Base-by-base conservation (phyloP, 345 rosid species). In the Acer negundo region DNA sequence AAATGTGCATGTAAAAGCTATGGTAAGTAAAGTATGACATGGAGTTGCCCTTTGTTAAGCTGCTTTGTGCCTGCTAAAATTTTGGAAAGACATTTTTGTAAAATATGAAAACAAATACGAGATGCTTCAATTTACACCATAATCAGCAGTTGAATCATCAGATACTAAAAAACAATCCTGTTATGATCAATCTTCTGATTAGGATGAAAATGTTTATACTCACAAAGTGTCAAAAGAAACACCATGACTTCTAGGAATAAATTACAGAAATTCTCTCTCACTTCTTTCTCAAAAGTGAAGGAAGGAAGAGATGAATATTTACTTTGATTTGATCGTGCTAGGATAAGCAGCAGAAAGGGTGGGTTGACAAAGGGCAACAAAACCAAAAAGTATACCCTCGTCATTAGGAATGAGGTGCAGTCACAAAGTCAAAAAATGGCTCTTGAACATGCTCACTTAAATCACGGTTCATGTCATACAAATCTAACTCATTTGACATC, bases 31-130 rank as follows among this genome's bases (percentile, higher is more conserved):
- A 75, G 12, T 51, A 51, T 31, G 31, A 15, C 62, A 65, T 15
- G 24, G 23, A 53, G 53, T 66, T 42, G 20, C 71, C 65, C 63
- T 35, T 65, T 28, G 67, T 17, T n/a, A 58, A 47, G 77, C 28
- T 46, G 20, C 49, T 35, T 17, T 75, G 31, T 24, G 22, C 16
- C 49, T 26, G 47, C 24, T 75, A n/a, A 6, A 65, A 47, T 28
- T 46, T 11, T 19, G 1, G 17, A 62, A 74, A 62, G 31, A 26
- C 17, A 62, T 70, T 70, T 53, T 31, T 8, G 6, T 20, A 70
- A 22, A 53, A 53, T 70, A 26, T 51, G 40, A 53, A 70, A 51
- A 15, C 35, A 53, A 71, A 19, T 73, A 19, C 24, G 47, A 22
- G 7, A 23, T 72, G 42, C 51, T 15, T 46, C 56, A n/a, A 58